Percentiles rank a stretch among this genome's conserved stretches.
Evolutionary conservation across 2,329 filamentous ascomycete genomes (phyloP).

Genomic region (Penicillium sp.): DNA sequence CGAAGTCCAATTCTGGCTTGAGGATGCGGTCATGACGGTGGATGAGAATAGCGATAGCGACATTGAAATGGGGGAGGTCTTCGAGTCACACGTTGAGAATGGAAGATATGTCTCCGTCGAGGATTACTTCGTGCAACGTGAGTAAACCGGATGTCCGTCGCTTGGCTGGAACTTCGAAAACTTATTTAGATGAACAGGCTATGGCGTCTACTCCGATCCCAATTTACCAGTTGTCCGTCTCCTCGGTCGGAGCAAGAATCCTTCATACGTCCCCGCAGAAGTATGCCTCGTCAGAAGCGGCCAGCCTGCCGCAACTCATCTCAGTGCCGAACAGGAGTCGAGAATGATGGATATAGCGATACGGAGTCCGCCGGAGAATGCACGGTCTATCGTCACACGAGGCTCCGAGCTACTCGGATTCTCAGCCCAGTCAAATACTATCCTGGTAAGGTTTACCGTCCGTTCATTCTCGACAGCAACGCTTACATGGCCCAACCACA

Average conservation of each 20-base stretch:
- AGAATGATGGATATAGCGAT: constrained; percentile 76
- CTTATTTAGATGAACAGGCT: constrained; percentile 34
- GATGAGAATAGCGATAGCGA: constrained; percentile 23
- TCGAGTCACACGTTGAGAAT: constrained; percentile 35
- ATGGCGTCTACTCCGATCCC: constrained; percentile 40
- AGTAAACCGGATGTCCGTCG: constrained; percentile 23
- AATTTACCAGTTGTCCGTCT: constrained; percentile 66
- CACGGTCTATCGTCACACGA: constrained; percentile 64
- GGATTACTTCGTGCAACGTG: constrained; percentile 54
- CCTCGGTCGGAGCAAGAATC: constrained; percentile 61
- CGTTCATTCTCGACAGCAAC: neutral
- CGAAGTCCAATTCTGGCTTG: constrained; percentile 61
- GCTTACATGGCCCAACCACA: neutral
- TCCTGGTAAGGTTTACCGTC: constrained; percentile 44
- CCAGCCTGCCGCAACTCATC: constrained; percentile 65
- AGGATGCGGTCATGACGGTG: constrained; percentile 23
- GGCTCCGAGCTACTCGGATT: constrained; percentile 64
- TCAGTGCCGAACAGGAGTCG: constrained; percentile 65
- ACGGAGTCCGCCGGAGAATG: constrained; percentile 68
- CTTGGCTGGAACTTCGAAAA: neutral
- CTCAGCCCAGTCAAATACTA: constrained; percentile 47
- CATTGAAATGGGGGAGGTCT: constrained; percentile 34
- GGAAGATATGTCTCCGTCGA: constrained; percentile 57
- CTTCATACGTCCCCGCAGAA: constrained; percentile 70
- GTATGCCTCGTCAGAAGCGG: constrained; percentile 67